phyloP scores from a whole-genome alignment of 78 protist species.

The slime mould (Dictyostelium discoideum) region DNA sequence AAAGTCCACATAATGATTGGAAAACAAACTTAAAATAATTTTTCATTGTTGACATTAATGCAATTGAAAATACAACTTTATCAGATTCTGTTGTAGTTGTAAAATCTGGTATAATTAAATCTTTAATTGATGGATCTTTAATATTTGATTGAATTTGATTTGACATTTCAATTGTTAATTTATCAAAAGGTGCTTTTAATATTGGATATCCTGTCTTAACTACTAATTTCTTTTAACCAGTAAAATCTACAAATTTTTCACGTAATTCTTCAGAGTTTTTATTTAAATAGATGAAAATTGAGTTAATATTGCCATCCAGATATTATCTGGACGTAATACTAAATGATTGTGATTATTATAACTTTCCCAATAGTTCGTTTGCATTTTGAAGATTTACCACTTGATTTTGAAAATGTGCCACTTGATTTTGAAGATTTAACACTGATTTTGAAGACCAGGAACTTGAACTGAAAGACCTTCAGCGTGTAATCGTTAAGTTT shows the following conservation, averaged over 20 bases:
- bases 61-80: constrained; percentile 26
- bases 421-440: too few species aligned
- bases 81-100: constrained; percentile 48
- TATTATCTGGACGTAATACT: constrained; percentile 33
- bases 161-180: neutral
- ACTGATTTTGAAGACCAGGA: too few species aligned
- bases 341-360: constrained; percentile 43
- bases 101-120: constrained; percentile 35
- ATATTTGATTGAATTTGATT: constrained; percentile 13
- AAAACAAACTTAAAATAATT: constrained; percentile 30
- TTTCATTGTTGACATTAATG: constrained; percentile 63
- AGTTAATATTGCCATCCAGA: neutral
- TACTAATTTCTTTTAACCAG: neutral
- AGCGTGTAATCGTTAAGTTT: too few species aligned
- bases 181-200: constrained; percentile 31
- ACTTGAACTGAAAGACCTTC: too few species aligned
- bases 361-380: too few species aligned
- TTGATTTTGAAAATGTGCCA: too few species aligned
- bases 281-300: neutral
- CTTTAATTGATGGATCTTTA: constrained; percentile 32
- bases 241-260: constrained; percentile 40
- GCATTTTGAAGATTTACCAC: too few species aligned
- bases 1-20: constrained; percentile 20
- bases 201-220: neutral
- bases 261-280: neutral